Evolutionary conservation across 345 rosid species (phyloP).

Genomic region (Citrus reticulata): DNA sequence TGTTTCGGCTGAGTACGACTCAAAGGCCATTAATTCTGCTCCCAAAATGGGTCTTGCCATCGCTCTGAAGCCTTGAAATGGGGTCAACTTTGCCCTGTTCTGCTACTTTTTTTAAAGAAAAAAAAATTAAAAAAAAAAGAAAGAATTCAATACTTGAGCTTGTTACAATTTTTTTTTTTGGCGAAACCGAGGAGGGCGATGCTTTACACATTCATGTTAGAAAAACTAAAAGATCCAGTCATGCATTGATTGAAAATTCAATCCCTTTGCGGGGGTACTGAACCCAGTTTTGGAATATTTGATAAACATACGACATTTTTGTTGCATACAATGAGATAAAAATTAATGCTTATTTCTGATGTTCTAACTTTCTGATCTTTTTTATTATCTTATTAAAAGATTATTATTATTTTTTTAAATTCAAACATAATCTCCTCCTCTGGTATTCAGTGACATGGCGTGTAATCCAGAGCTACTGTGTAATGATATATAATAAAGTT

Average conservation of each 20-base stretch:
- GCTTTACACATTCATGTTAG: constrained; percentile 5
- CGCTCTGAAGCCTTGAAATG: constrained; percentile 65
- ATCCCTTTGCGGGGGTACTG: constrained; percentile 13
- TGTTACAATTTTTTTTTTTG: constrained; percentile 9
- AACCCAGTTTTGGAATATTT: constrained; percentile 36
- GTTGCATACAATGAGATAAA: constrained; percentile 4
- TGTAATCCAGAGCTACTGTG: no score
- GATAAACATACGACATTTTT: neutral
- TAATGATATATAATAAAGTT: no score
- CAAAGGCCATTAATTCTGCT: constrained; percentile 45
- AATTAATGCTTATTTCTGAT: neutral
- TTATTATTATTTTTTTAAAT: no score
- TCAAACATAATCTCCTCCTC: neutral
- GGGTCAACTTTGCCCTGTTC: neutral
- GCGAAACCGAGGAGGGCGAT: constrained; percentile 2
- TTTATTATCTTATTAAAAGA: neutral
- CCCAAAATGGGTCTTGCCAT: constrained; percentile 74
- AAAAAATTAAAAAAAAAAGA: neutral
- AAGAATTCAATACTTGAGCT: constrained; percentile 8
- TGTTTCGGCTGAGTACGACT: constrained; percentile 66
- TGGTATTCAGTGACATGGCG: no score
- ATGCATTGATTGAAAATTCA: constrained; percentile 5
- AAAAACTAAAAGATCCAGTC: constrained; percentile 9
- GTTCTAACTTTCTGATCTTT: no score
- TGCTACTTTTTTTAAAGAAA: neutral